Percentiles rank a stretch among this genome's conserved stretches.
Evolutionary conservation across 306 rosid species (phyloP).

Genomic region (Vigna radiata): DNA sequence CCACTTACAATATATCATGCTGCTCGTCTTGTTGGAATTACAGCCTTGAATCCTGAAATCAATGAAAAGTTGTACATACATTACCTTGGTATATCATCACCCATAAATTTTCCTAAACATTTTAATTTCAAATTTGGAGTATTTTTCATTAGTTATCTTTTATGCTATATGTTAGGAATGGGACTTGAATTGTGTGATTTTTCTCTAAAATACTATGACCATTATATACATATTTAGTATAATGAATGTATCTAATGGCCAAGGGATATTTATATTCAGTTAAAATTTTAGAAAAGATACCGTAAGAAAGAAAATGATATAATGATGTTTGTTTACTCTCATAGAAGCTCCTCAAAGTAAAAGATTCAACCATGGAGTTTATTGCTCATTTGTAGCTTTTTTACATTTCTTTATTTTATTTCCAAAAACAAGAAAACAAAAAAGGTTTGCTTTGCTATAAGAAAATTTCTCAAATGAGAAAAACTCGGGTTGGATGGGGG

Average conservation of each 20-base stretch:
- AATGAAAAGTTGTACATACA: constrained; percentile 66
- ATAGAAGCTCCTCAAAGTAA: constrained; percentile 2
- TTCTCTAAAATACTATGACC: neutral
- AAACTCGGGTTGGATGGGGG: neutral
- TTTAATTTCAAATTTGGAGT: constrained; percentile 19
- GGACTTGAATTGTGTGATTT: constrained; percentile 2
- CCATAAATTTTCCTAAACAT: constrained; percentile 30
- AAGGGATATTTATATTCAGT: constrained; percentile 9
- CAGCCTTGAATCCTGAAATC: constrained; percentile 56
- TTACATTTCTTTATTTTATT: constrained; percentile 5
- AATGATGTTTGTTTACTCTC: neutral
- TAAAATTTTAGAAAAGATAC: neutral
- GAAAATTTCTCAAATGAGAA: constrained; percentile 5
- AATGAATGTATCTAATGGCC: neutral
- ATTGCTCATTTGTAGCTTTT: neutral
- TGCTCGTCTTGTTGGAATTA: constrained; percentile 45
- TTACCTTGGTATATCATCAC: constrained; percentile 74
- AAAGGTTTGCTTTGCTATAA: constrained; percentile 5
- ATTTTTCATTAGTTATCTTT: constrained; percentile 21
- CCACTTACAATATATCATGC: no score
- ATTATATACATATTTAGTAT: neutral
- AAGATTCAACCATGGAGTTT: neutral
- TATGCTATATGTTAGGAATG: constrained; percentile 3
- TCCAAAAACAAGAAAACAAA: neutral
- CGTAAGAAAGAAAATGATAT: no score